Percentiles rank a stretch among this genome's conserved stretches.
phyloP scores from a whole-genome alignment of 345 rosid species.

The Alliaria petiolata region DNA sequence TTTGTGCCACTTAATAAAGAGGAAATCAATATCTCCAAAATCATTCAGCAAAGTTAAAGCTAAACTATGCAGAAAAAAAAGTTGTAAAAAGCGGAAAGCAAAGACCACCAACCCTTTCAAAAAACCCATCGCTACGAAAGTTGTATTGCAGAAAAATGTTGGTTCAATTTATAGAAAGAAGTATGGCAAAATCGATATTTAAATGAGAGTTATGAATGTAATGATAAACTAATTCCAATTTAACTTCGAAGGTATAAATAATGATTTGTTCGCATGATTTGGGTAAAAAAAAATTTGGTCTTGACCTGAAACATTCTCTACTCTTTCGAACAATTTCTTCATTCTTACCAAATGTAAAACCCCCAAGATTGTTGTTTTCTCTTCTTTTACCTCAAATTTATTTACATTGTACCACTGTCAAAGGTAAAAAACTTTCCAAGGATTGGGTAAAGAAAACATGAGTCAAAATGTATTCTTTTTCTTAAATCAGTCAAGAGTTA shows the following conservation, averaged over 20 bases:
- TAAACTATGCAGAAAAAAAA: not conserved
- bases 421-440: not conserved
- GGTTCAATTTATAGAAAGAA: not conserved
- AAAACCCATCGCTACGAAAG: not conserved
- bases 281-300: not conserved
- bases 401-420: slow-evolving; percentile 7
- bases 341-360: not conserved
- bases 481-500: slow-evolving; percentile 1
- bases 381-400: not conserved
- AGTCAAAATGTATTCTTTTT: not conserved
- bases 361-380: not conserved
- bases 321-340: slow-evolving; percentile 5
- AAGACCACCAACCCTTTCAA: not conserved
- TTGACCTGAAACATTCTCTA: not conserved
- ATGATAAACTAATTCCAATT: not conserved
- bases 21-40: not conserved
- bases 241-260: not conserved
- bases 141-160: not conserved
- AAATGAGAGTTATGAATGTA: not conserved
- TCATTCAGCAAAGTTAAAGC: not conserved
- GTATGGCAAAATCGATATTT: not conserved
- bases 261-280: not conserved
- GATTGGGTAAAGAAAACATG: not conserved
- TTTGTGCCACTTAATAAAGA: not conserved
- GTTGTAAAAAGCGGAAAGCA: not conserved